phyloP scores from a whole-genome alignment of 345 rosid genomes.

The Arabis hirsuta region DNA sequence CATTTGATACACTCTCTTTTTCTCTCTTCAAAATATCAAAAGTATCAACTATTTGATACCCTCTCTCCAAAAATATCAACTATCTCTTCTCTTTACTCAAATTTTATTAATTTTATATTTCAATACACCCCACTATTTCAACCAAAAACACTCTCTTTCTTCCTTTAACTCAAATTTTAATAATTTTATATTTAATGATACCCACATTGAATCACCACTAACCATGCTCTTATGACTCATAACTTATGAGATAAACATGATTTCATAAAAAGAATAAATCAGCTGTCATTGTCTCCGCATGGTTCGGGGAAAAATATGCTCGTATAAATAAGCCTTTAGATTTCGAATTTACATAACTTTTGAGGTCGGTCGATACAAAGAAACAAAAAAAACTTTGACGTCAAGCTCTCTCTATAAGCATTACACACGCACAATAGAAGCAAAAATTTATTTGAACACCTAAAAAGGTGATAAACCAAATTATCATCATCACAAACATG shows the following conservation, averaged over 20 bases:
- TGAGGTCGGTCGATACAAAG: conserved; percentile 40
- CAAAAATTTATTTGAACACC: conserved; percentile 30
- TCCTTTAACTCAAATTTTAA: too few relatives aligned
- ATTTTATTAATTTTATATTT: too few relatives aligned
- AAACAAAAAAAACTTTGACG: conserved; percentile 26
- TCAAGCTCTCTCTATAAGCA: conserved; percentile 19
- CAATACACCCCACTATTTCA: too few relatives aligned
- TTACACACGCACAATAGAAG: conserved; percentile 30
- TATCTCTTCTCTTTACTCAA: too few relatives aligned
- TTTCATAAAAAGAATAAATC: conserved; percentile 28
- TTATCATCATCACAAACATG: conserved; percentile 7
- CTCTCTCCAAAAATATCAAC: too few relatives aligned
- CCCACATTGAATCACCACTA: too few relatives aligned
- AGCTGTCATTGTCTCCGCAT: conserved; percentile 42
- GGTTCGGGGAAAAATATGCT: conserved; percentile 29
- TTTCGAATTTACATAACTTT: conserved; percentile 31
- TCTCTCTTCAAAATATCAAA: too few relatives aligned
- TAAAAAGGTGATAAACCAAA: not conserved
- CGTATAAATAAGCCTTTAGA: conserved; percentile 39
- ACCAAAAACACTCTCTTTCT: too few relatives aligned
- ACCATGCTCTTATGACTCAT: too few relatives aligned
- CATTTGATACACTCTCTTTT: too few relatives aligned
- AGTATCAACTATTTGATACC: too few relatives aligned
- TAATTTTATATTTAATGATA: too few relatives aligned
- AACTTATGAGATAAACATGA: conserved; percentile 34